These are phyloP conservation scores for Hirschfeldia incana DNA, from an alignment of 345 rosid genomes.

Conservation along the genomic window DNA sequence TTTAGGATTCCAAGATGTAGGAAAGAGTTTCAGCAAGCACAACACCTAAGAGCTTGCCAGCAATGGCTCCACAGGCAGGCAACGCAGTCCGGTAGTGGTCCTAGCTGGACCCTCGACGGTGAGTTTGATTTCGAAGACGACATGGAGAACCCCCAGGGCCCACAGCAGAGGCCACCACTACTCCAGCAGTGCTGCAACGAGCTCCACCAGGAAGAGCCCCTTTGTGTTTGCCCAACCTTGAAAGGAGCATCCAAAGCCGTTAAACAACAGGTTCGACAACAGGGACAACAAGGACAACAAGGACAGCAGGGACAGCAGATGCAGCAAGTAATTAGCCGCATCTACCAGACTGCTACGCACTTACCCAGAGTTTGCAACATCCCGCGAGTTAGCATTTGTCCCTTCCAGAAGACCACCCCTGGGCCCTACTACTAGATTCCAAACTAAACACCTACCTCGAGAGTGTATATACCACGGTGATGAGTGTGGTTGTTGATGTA, in stretches of 20 bases:
- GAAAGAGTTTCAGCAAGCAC: slow-evolving; percentile 26
- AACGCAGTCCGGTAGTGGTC: neutral
- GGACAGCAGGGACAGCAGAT: neutral
- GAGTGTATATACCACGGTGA: neutral
- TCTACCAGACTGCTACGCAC: slow-evolving; percentile 2
- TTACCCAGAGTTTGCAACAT: slow-evolving; percentile 27
- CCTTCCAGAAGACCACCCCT: slow-evolving; percentile 11
- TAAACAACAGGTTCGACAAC: neutral
- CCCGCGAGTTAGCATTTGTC: slow-evolving; percentile 21
- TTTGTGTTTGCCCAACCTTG: slow-evolving; percentile 31
- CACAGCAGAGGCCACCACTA: neutral
- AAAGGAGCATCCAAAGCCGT: slow-evolving; percentile 13
- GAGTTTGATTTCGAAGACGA: slow-evolving; percentile 10
- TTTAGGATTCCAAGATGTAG: neutral
- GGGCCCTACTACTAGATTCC: slow-evolving; percentile 13
- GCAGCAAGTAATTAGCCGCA: neutral
- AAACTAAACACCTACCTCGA: neutral
- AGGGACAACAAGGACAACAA: neutral
- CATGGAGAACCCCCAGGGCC: neutral
- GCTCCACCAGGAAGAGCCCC: slow-evolving; percentile 13
- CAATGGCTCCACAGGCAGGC: neutral
- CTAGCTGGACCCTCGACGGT: neutral
- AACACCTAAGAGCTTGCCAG: slow-evolving; percentile 27
- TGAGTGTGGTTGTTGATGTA: slow-evolving; percentile 6
- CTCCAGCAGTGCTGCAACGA: slow-evolving; percentile 34